Evolutionary conservation across 306 rosid genomes (phyloP), one percentile per base, ranked within the genome.

Genomic region (Castanea sativa): DNA sequence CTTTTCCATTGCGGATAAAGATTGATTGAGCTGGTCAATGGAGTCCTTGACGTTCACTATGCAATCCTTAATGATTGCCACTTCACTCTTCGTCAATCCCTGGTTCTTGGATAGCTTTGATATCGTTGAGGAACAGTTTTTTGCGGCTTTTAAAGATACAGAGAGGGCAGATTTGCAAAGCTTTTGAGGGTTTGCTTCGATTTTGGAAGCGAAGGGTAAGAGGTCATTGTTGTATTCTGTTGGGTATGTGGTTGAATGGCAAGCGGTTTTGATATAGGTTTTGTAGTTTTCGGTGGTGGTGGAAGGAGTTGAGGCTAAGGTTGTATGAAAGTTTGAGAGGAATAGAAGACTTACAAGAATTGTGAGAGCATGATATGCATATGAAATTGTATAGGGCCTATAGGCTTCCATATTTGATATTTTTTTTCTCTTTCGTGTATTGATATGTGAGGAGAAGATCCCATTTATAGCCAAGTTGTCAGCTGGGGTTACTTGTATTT

Each of bases 221-320:
- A 92, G 77, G 4, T 83, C 75, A 5, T 77, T 29, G 81, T 82
- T 81, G 76, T 96, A 91, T 4, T 79, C 57, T 12, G 73, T 43
- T 0, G 94, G 86, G 52, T 86, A 87, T 10, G 88, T 83, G 19
- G 88, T 76, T 71, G 86, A 73, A 6, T 56, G 86, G 87, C 96
- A 89, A 3, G 88, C 73, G 16, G 56, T 75, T 80, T 6, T 61
- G 1, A 91, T 55, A 45, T 81, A 85, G 55, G 75, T 43, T 55
- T 35, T 53, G 77, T 41, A 45, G 2, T 57, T 53, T 71, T 64
- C 6, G 13, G 45, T 15, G 10, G 5, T n/a, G 49, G 73, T 43
- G 2, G 38, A 30, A 49, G 15, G 13, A 10, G 74, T 61, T 20
- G 69, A 16, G 23, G 71, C 65, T 71, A 35, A 15, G 56, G 13